A percentile compares a stretch with the other conserved stretches of the same genome.
Evolutionary conservation across 768 basidiomycete species (phyloP).

Genomic region (Trametes cinnabarina): DNA sequence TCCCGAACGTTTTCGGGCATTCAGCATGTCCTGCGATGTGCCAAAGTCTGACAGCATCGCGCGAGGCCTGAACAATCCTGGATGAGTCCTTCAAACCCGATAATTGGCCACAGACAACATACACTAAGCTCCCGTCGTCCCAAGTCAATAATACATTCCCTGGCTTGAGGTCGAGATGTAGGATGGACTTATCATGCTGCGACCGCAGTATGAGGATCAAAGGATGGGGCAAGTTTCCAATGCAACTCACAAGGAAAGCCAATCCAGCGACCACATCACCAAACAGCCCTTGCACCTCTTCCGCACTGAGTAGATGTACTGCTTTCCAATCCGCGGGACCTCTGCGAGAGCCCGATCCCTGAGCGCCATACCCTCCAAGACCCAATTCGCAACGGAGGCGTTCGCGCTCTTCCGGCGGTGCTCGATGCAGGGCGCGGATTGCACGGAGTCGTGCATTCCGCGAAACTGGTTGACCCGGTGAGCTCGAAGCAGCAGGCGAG

Average conservation of each 20-base stretch:
- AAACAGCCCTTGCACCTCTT: conserved; percentile 81
- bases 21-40: conserved; percentile 88
- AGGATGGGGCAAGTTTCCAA: not conserved
- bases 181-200: conserved; percentile 78
- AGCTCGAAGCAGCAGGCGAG: conserved; percentile 23
- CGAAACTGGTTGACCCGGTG: conserved; percentile 38
- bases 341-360: not conserved
- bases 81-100: not conserved
- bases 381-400: conserved; percentile 54
- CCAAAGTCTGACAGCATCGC: conserved; percentile 97
- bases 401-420: conserved; percentile 61
- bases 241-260: conserved; percentile 71
- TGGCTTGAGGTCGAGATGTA: conserved; percentile 93
- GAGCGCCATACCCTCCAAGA: conserved; percentile 25
- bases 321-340: conserved; percentile 53
- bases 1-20: conserved; percentile 72
- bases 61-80: conserved; percentile 56
- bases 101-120: conserved; percentile 25
- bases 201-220: not conserved
- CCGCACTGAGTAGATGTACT: conserved; percentile 80
- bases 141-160: conserved; percentile 91
- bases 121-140: conserved; percentile 86
- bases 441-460: conserved; percentile 74
- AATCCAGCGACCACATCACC: conserved; percentile 84
- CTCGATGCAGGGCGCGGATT: conserved; percentile 67